phyloP scores from a whole-genome alignment of 192 early-diverging fungal genomes.

The Rhizoclosmatium sp. region DNA sequence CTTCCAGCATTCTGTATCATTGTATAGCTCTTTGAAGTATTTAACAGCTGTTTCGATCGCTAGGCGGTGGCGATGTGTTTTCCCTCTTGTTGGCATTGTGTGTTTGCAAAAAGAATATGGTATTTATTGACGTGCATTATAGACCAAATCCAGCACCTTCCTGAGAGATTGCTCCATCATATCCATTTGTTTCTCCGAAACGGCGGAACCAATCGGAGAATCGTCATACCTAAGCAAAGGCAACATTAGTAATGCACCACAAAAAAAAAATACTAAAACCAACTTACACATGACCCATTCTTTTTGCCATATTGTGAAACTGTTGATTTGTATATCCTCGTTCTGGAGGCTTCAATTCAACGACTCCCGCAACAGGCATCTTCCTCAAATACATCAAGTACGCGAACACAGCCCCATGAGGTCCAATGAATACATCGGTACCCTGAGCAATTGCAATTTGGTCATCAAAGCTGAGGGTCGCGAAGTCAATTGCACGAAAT shows the following conservation, averaged over 20 bases:
- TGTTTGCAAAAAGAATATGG: too few relatives aligned
- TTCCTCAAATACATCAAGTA: slow-evolving; percentile 28
- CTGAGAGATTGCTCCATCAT: neutral
- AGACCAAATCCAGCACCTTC: too few relatives aligned
- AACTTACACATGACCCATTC: slow-evolving; percentile 27
- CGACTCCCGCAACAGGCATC: slow-evolving; percentile 13
- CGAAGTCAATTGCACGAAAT: slow-evolving; percentile 39
- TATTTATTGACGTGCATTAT: too few relatives aligned
- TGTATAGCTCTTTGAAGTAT: slow-evolving; percentile 12
- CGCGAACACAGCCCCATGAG: slow-evolving; percentile 39
- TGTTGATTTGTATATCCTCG: slow-evolving; percentile 27
- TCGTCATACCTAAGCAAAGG: neutral
- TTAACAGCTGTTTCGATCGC: slow-evolving; percentile 5
- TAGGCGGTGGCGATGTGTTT: slow-evolving; percentile 5
- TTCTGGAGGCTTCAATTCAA: slow-evolving; percentile 38
- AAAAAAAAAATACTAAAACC: neutral
- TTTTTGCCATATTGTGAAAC: slow-evolving; percentile 34
- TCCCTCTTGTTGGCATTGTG: neutral
- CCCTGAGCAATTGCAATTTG: slow-evolving; percentile 34
- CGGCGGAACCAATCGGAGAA: neutral
- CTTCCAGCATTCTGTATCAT: neutral
- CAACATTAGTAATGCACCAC: neutral
- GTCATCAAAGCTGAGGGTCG: slow-evolving; percentile 25
- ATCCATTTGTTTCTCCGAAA: neutral
- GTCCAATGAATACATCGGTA: slow-evolving; percentile 35